phyloP scores from a whole-genome alignment of 352 stramenopile species.

The Phytopythium mirpurense region DNA sequence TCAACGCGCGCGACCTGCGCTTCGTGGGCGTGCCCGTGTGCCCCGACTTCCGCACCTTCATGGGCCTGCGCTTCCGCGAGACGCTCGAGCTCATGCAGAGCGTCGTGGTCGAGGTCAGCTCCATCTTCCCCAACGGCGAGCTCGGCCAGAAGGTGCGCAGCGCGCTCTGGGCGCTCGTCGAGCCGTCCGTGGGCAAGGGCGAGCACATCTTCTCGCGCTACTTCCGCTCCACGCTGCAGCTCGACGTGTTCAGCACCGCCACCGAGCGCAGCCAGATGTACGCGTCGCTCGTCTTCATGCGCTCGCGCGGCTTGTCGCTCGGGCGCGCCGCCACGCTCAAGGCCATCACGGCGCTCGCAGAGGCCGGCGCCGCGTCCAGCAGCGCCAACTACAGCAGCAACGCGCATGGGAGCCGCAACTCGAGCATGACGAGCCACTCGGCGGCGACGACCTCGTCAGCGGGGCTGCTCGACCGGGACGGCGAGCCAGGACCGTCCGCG shows the following conservation, averaged over 20 bases:
- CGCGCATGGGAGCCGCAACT: no score
- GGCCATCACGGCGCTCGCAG: not conserved
- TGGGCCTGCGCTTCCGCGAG: conserved; percentile 56
- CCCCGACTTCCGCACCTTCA: conserved; percentile 57
- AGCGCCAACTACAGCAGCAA: not conserved
- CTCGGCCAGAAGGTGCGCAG: conserved; percentile 45
- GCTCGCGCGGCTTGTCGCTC: conserved; percentile 1
- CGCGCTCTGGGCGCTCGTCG: conserved; percentile 52
- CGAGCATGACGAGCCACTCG: not conserved
- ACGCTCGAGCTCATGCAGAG: conserved; percentile 52
- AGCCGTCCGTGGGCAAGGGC: conserved; percentile 43
- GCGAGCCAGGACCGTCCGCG: not conserved
- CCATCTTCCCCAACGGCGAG: conserved; percentile 64
- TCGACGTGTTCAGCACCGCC: conserved; percentile 19
- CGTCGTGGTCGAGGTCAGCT: conserved; percentile 68
- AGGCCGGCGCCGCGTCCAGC: not conserved
- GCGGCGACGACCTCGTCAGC: not conserved
- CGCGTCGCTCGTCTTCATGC: conserved; percentile 1
- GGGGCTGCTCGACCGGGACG: not conserved
- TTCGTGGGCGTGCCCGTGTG: conserved; percentile 45
- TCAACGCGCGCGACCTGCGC: conserved; percentile 45
- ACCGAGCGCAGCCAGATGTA: conserved; percentile 1
- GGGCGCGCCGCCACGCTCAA: not conserved
- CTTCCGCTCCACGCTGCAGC: conserved; percentile 56
- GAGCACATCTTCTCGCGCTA: conserved; percentile 76